Conservation (phyloP, 2,329 filamentous ascomycete species). For the Clarireedia monteithiana region DNA sequence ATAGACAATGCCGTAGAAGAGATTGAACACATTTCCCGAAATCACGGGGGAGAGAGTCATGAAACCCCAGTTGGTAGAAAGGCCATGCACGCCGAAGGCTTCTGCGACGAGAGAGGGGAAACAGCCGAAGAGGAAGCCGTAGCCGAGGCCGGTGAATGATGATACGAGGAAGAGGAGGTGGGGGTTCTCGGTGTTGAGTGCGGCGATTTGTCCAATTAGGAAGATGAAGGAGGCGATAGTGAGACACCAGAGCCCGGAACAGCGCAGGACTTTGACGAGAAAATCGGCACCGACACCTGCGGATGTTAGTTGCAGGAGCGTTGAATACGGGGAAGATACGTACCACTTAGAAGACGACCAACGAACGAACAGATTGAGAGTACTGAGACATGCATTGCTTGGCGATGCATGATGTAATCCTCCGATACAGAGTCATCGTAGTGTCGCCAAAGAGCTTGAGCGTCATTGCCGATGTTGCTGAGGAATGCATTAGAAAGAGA, state of each 20-base stretch:
- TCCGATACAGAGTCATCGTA: slow-evolving; percentile 67
- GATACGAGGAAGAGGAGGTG: slow-evolving; percentile 72
- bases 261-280: slow-evolving; percentile 70
- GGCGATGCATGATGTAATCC: slow-evolving; percentile 69
- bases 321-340: slow-evolving; percentile 7
- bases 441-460: slow-evolving; percentile 78
- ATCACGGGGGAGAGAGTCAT: slow-evolving; percentile 87
- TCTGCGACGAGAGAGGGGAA: slow-evolving; percentile 86
- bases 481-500: not conserved
- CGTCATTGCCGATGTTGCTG: slow-evolving; percentile 91
- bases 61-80: slow-evolving; percentile 93
- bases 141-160: slow-evolving; percentile 75
- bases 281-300: slow-evolving; percentile 80
- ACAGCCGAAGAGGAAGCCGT: slow-evolving; percentile 90
- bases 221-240: slow-evolving; percentile 73
- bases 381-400: slow-evolving; percentile 89
- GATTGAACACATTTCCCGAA: slow-evolving; percentile 85
- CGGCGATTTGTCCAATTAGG: slow-evolving; percentile 68
- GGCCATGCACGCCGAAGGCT: slow-evolving; percentile 79
- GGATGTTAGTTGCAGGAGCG: slow-evolving; percentile 8
- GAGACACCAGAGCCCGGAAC: slow-evolving; percentile 87
- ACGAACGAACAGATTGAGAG: slow-evolving; percentile 83
- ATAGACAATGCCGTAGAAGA: slow-evolving; percentile 79
- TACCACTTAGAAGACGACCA: slow-evolving; percentile 58
- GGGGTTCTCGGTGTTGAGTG: slow-evolving; percentile 68